phyloP scores from a whole-genome alignment of 225 moss, liverwort and hornwort species.

The Polytrichum formosum region DNA sequence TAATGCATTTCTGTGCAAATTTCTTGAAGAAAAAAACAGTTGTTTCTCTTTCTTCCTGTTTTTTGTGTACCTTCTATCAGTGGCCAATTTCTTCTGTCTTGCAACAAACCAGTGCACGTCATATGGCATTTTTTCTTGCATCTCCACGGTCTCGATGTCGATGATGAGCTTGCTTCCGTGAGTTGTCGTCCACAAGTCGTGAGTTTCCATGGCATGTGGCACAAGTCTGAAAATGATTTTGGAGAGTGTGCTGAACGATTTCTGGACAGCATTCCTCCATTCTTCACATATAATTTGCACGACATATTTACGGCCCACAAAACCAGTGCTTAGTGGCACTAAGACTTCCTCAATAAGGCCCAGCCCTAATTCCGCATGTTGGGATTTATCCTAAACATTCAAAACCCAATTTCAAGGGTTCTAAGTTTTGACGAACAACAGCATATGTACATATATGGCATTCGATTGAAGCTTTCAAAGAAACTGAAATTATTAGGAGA shows the following conservation, averaged over 20 bases:
- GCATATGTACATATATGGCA: fast-evolving
- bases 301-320: slow-evolving; percentile 29
- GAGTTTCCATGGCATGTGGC: slow-evolving; percentile 69
- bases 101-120: slow-evolving; percentile 51
- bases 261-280: slow-evolving; percentile 64
- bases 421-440: neutral
- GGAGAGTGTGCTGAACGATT: slow-evolving; percentile 30
- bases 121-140: slow-evolving; percentile 39
- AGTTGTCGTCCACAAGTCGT: slow-evolving; percentile 40
- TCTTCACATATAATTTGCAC: slow-evolving; percentile 60
- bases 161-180: slow-evolving; percentile 51
- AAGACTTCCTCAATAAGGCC: slow-evolving; percentile 51
- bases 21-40: too few species aligned
- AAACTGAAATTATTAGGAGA: neutral
- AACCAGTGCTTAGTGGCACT: slow-evolving; percentile 63
- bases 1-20: too few species aligned
- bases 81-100: slow-evolving; percentile 44
- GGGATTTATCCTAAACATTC: slow-evolving; percentile 51
- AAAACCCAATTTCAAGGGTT: neutral
- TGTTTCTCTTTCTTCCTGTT: too few species aligned
- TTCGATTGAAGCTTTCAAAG: neutral
- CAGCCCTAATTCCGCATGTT: slow-evolving; percentile 55
- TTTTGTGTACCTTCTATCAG: slow-evolving; percentile 48
- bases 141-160: slow-evolving; percentile 44
- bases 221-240: slow-evolving; percentile 54